Base-by-base conservation (phyloP, 306 rosid species). In the Cicer yamashitae region DNA sequence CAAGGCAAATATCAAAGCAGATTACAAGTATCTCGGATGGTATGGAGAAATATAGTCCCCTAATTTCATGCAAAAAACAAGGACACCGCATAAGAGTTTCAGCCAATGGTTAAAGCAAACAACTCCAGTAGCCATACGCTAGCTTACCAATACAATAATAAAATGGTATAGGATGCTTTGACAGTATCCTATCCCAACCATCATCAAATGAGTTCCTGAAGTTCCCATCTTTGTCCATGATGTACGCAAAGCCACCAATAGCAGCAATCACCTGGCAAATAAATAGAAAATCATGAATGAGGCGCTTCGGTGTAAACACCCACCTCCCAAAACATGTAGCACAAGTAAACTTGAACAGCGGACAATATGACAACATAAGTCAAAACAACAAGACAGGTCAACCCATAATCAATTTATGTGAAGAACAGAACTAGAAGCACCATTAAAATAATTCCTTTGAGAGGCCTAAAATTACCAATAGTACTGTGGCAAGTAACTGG, bases 81-180 rank as follows among this genome's bases (percentile, higher is more conserved):
- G 10, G 43, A 13, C 38, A 81, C 44, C 3, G 45, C 51, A 63
- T 70, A 58, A 68, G 70, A 69, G 60, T 43, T 64, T 58, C n/a
- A 54, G 43, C 46, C 11, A 75, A 54, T 41, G 38, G 22, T 52
- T 12, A 46, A 43, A 82, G n/a, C 48, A 69, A 34, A 75, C 44
- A 48, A 56, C 38, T 58, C 53, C 11, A 6, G 30, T 40, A 56
- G 66, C 66, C 25, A 52, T 7, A 71, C 56, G 3, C 45, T 48
- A 70, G 68, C 77, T 88, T 89, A 96, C 98, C 99, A 60, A 96
- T 89, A 77, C 96, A 88, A 74, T 92, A 96, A 81, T 96, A 96
- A 81, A 96, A 96, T 78, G 99, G 99, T 80, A 96, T 84, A 15
- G 99, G 99, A 84, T 90, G 99, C 77, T 82, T 96, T 77, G 99